phyloP scores from a whole-genome alignment of 129 eudicot species.

The Apium graveolens region DNA sequence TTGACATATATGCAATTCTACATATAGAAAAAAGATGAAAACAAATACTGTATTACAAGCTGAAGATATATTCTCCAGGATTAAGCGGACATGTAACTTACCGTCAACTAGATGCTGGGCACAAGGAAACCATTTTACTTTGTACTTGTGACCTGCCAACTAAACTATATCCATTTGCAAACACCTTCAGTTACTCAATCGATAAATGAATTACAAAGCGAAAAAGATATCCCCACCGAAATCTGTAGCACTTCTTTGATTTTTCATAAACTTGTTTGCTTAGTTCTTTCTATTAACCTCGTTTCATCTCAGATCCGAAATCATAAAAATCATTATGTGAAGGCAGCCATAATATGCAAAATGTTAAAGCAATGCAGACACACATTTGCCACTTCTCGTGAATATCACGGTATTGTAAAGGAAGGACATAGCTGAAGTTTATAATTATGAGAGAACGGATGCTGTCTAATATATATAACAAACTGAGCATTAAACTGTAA shows the following conservation, averaged over 20 bases:
- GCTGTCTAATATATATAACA: neutral
- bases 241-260: neutral
- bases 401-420: neutral
- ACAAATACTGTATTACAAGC: neutral
- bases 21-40: neutral
- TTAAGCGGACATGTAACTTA: neutral
- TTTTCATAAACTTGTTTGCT: neutral
- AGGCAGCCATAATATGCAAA: neutral
- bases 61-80: neutral
- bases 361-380: neutral
- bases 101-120: neutral
- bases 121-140: neutral
- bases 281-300: neutral
- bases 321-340: neutral
- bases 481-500: neutral
- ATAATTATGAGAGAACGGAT: neutral
- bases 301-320: neutral
- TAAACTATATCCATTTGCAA: neutral
- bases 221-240: neutral
- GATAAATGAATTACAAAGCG: neutral
- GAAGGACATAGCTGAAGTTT: neutral
- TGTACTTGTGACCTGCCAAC: neutral
- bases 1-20: neutral
- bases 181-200: neutral
- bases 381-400: neutral